Conservation (phyloP, 805 yeast species). For the Saturnispora saitoi region DNA sequence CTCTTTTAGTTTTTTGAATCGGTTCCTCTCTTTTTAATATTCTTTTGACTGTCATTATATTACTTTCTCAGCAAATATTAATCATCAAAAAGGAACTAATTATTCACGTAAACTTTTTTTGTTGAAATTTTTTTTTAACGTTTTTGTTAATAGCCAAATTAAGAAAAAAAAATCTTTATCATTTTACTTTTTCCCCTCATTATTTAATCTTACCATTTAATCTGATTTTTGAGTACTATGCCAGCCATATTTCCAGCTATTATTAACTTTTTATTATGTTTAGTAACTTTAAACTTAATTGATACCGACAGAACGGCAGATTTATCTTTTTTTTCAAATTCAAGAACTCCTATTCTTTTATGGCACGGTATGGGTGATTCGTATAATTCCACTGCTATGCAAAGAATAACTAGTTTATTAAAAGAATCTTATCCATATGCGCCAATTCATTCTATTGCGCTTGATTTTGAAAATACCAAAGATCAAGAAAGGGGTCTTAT, state of each 20-base stretch:
- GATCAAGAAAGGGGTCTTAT: constrained; percentile 51
- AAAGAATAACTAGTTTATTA: constrained; percentile 35
- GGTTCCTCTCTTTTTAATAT: constrained; percentile 1
- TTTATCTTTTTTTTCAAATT: not conserved
- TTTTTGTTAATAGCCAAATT: not conserved
- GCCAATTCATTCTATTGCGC: constrained; percentile 43
- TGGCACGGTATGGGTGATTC: constrained; percentile 87
- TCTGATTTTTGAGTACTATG: not conserved
- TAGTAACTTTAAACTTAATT: not conserved
- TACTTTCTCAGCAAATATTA: not conserved
- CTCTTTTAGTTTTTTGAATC: not conserved
- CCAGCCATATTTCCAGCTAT: not conserved
- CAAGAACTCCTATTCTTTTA: constrained; percentile 39
- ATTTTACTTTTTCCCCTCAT: not conserved
- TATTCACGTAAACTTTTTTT: not conserved
- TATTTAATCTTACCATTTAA: not conserved
- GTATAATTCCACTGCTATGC: constrained; percentile 54
- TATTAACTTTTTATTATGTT: not conserved
- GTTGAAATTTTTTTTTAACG: not conserved
- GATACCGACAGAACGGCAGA: not conserved
- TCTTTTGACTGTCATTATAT: constrained; percentile 7
- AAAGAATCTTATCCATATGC: constrained; percentile 39
- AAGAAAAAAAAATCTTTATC: not conserved
- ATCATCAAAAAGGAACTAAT: not conserved
- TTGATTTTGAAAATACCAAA: constrained; percentile 39